A percentile compares a stretch with the other conserved stretches of the same genome.
phyloP scores from a whole-genome alignment of 2,329 filamentous ascomycete species.

The Fusarium nelsonii region DNA sequence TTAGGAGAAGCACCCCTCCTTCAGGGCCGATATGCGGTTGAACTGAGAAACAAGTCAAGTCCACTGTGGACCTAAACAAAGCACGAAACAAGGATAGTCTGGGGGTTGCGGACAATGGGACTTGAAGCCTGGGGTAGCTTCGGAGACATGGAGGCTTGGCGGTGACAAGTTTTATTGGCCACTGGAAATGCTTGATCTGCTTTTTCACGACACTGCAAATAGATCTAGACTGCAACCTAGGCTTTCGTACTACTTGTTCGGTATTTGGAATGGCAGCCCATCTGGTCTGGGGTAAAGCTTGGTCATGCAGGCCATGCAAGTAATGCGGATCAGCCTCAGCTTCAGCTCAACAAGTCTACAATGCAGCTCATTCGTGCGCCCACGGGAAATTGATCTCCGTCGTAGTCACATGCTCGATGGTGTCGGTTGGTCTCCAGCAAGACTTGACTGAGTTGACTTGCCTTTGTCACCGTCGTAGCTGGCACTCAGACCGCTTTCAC shows the following conservation, averaged over 20 bases:
- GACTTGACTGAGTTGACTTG: neutral
- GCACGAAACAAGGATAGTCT: slow-evolving; percentile 12
- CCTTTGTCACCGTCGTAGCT: neutral
- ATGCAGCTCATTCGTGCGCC: slow-evolving; percentile 19
- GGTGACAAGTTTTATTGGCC: neutral
- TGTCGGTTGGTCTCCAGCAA: neutral
- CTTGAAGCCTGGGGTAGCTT: slow-evolving; percentile 30
- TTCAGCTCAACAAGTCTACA: slow-evolving; percentile 22
- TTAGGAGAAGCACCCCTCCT: slow-evolving; percentile 3
- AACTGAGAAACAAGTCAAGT: neutral
- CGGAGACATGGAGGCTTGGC: slow-evolving; percentile 43
- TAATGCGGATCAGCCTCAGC: neutral
- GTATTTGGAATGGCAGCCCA: neutral
- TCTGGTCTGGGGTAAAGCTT: neutral
- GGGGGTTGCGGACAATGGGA: slow-evolving; percentile 35
- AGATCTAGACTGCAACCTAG: neutral
- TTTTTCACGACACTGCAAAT: neutral
- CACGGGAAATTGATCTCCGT: slow-evolving; percentile 32
- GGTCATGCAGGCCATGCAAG: neutral
- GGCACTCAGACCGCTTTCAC: neutral
- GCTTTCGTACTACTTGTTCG: neutral
- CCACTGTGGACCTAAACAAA: neutral
- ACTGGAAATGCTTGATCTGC: neutral
- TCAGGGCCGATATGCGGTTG: neutral
- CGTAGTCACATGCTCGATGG: neutral